Conservation (phyloP, 768 basidiomycete species). For the Epithele typhae region DNA sequence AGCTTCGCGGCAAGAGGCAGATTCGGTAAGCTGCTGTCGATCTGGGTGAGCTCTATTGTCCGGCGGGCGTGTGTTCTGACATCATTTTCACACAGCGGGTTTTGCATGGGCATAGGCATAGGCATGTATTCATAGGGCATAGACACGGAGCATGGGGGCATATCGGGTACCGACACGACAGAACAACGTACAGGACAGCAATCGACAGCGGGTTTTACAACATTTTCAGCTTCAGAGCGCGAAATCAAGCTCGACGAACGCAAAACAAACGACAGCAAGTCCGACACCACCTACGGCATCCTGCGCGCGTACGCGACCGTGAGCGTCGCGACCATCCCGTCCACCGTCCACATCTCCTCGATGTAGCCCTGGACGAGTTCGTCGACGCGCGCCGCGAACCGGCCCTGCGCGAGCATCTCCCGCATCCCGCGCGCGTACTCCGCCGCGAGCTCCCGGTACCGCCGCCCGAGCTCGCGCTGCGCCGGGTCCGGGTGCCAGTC, state of each 20-base stretch:
- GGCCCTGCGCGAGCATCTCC: constrained; percentile 39
- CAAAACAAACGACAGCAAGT: not conserved
- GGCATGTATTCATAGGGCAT: constrained; percentile 10
- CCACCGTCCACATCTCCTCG: constrained; percentile 41
- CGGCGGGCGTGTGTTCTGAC: too few species aligned
- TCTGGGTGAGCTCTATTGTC: too few species aligned
- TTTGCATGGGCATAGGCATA: constrained; percentile 9
- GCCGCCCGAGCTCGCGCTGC: constrained; percentile 36
- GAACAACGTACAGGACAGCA: not conserved
- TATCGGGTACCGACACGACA: not conserved
- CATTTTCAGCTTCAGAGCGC: not conserved
- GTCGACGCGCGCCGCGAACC: constrained; percentile 27
- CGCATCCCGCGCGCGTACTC: constrained; percentile 46
- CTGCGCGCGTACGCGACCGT: constrained; percentile 44
- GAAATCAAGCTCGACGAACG: not conserved
- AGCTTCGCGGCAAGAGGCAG: too few species aligned
- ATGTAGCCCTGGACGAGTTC: constrained; percentile 38
- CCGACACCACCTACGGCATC: not conserved
- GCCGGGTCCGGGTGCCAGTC: constrained; percentile 39
- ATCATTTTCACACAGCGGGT: too few species aligned
- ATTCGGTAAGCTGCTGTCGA: too few species aligned
- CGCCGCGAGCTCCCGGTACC: constrained; percentile 34
- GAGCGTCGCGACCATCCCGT: constrained; percentile 46
- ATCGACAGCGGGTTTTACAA: not conserved
- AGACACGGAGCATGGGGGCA: not conserved